phyloP scores from a whole-genome alignment of 169 alveolate species.

The Plasmodium vivax region DNA sequence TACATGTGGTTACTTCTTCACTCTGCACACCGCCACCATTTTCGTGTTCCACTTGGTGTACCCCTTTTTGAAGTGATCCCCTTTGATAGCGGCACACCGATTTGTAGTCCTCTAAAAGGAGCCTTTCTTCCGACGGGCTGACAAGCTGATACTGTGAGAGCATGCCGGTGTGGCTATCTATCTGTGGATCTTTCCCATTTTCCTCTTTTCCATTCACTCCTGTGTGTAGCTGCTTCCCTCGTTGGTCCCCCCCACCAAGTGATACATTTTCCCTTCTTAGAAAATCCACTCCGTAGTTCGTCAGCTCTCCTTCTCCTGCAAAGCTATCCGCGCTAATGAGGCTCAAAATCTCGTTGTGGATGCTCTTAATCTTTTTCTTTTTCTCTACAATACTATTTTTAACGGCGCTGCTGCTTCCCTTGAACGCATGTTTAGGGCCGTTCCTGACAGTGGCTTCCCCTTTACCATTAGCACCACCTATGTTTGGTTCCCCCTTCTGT shows the following conservation, averaged over 20 bases:
- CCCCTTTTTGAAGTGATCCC: neutral
- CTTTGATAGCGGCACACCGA: neutral
- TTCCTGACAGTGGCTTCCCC: neutral
- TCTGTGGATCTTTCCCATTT: neutral
- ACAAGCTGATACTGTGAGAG: neutral
- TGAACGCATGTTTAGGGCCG: neutral
- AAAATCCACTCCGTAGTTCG: neutral
- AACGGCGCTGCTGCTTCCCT: neutral
- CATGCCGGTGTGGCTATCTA: neutral
- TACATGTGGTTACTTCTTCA: neutral
- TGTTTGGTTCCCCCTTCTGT: neutral
- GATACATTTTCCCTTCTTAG: neutral
- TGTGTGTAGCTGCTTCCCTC: neutral
- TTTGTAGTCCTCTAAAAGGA: neutral
- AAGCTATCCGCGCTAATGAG: conserved; percentile 24
- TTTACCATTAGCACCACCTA: neutral
- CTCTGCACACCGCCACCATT: neutral
- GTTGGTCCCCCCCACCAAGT: neutral
- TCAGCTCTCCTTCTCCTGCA: neutral
- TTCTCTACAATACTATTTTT: conserved; percentile 46
- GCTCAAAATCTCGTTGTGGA: conserved; percentile 53
- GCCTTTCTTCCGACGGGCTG: neutral
- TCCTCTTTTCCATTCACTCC: neutral
- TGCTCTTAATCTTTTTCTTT: conserved; percentile 43
- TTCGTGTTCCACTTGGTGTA: neutral